Base-by-base conservation (phyloP, 768 basidiomycete genomes). In the Pulveroboletus sp. region DNA sequence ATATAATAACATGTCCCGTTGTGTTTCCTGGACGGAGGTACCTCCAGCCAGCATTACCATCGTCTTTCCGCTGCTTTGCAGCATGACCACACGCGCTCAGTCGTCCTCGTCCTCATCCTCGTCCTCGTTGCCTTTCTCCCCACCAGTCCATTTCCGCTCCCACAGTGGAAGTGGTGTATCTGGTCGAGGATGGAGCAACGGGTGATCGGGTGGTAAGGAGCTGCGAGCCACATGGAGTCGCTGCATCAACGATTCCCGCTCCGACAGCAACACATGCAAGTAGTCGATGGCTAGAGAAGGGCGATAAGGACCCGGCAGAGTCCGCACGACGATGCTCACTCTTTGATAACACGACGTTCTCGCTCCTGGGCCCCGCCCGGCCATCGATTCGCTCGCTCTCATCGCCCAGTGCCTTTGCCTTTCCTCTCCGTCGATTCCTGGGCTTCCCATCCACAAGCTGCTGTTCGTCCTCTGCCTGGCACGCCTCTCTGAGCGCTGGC, bases 101-200 rank as follows among this genome's bases (percentile, higher is more conserved):
- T 74, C 76, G 4, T 77, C 78, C 1, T 75, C 78, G 1, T 78
- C 77, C 1, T 75, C 76, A 0, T 70, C 75, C 5, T 74, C 76
- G 2, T 70, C 76, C 11, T 74, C 76, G 45, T 76, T 74, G 4
- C 71, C 67, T 47, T 71, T 74, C 43, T 79, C 74, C 1, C 89
- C 90, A 14, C 90, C 89, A 37, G 81, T 82, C 91, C 91, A 93
- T 53, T 84, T 81, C 37, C 86, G 77, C 62, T 92, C 88, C 91
- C 91, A 93, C 17, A 83, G 71, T 27, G 81, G 80, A 38, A 61
- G 58, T 0, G 53, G 47, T 44, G 59, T 49, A 56, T 68, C 61
- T 47, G 58, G 56, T 33, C 52, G 43, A 47, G 65, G 32, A 50
- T 49, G 47, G 54, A 80, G 73, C 10, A 78, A 75, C 5, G 81